Percentiles rank a stretch among this genome's conserved stretches.
Conservation (phyloP, 108 stramenopile genomes). For the Cyclotella choctawhatcheeana region DNA sequence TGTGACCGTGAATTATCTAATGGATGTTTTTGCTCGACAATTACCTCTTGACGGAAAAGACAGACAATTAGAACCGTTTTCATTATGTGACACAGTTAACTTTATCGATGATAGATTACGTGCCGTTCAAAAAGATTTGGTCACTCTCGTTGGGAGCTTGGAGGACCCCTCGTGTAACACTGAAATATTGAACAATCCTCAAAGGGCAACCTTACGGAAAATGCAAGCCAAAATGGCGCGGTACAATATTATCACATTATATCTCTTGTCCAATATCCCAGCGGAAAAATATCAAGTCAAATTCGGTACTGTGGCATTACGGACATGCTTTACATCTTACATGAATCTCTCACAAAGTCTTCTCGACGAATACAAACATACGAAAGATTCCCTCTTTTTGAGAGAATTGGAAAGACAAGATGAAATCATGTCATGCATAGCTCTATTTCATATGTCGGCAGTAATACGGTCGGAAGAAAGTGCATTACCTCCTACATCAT, state of each 20-base stretch:
- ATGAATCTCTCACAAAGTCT: constrained; percentile 27
- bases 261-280: constrained; percentile 40
- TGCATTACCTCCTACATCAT: constrained; percentile 31
- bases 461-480: constrained; percentile 34
- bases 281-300: constrained; percentile 45
- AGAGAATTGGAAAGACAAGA: constrained; percentile 28
- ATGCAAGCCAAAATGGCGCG: constrained; percentile 54
- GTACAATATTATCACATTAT: constrained; percentile 43
- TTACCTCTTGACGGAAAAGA: constrained; percentile 12
- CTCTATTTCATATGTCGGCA: constrained; percentile 45
- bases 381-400: background rate
- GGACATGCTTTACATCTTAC: constrained; percentile 41
- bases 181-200: background rate
- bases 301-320: constrained; percentile 40
- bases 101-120: constrained; percentile 61
- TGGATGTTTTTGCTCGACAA: constrained; percentile 14
- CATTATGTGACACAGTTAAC: constrained; percentile 44
- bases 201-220: constrained; percentile 5
- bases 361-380: constrained; percentile 22
- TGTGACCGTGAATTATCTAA: constrained; percentile 42
- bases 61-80: constrained; percentile 23
- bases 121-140: constrained; percentile 56
- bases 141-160: constrained; percentile 34
- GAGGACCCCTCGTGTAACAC: constrained; percentile 5
- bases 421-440: constrained; percentile 53